Base-by-base conservation (phyloP, 768 basidiomycete species). In the Rhodotorula sphaerocarpa region DNA sequence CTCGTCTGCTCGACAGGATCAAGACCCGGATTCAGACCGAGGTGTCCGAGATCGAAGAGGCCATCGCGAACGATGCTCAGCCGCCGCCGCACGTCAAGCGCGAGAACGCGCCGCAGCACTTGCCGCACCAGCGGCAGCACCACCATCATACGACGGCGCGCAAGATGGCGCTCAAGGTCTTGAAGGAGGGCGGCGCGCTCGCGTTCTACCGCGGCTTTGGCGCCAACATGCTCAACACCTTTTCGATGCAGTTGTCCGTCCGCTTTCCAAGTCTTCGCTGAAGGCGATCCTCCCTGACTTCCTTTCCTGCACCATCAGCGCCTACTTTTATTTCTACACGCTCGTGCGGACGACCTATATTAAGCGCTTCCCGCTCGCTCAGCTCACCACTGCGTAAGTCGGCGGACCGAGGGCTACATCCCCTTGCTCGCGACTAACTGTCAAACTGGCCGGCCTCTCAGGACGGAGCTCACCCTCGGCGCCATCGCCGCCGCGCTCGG, bases 261-360 rank as follows among this genome's bases (percentile, higher is more conserved):
- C 12, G 30, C n/a, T 41, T 44, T 31, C 55, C 21, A 4, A 1
- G 5, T 9, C 7, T 5, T 25, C 28, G 33, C 6, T 14, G 43
- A 44, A n/a, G 23, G 46, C 27, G 25, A 23, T 43, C 42, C 12
- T 39, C 15, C 11, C 42, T 43, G 42, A 43, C 42, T 9, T 25
- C 23, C n/a, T 36, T 57, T 12, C 21, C 43, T 18, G 7, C 14
- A 14, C 44, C 33, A 45, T 63, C 55, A 70, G 67, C 73, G 93
- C 95, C 30, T 99, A 99, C 78, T 99, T 99, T 81, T 97, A 93
- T 81, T 97, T 95, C 79, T 96, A 97, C 75, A 87, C 91, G 27
- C 80, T 90, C 75, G 86, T 97, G 30, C 83, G 95, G 68, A 83
- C 80, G 27, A 81, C 86, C 7, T 91, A 91, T 76, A 82, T 87